A percentile compares a stretch with the other conserved stretches of the same genome.
Conservation (phyloP, 31 red algal genomes). For the Porphyra umbilicalis region DNA sequence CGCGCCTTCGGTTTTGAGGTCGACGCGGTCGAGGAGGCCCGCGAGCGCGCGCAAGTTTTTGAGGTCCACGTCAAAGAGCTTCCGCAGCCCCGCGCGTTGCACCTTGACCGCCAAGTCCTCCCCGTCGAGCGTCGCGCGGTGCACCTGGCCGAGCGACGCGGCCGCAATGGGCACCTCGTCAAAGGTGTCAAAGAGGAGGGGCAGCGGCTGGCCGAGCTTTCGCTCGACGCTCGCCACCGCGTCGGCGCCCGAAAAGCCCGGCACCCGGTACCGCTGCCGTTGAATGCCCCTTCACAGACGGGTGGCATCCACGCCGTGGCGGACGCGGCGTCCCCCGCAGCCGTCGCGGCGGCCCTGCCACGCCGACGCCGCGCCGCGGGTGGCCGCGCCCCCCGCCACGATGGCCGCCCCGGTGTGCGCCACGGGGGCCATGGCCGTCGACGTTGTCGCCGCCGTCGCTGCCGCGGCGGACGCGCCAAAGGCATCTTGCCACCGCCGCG, state of each 20-base stretch:
- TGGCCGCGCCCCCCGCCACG: no score
- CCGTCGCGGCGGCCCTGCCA: no score
- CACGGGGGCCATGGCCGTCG: no score
- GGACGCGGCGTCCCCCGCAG: no score
- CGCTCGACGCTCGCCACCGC: constrained; percentile 55
- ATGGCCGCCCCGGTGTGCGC: no score
- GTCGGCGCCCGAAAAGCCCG: constrained; percentile 40
- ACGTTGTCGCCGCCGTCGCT: no score
- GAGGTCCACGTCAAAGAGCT: constrained; percentile 79
- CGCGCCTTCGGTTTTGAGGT: constrained; percentile 62
- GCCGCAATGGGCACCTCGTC: constrained; percentile 76
- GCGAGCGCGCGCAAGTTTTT: constrained; percentile 71
- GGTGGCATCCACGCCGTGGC: no score
- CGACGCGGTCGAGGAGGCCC: constrained; percentile 41
- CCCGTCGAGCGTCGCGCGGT: constrained; percentile 51
- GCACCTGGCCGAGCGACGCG: constrained; percentile 85
- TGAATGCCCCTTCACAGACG: no score
- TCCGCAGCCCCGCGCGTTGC: constrained; percentile 57
- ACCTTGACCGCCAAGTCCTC: constrained; percentile 76
- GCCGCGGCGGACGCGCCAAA: no score
- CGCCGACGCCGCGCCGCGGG: no score
- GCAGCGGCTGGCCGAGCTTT: constrained; percentile 48
- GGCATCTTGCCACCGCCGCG: no score
- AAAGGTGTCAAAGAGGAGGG: constrained; percentile 59
- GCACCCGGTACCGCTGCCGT: constrained; percentile 82